Base-by-base conservation (phyloP, 148 eudicot genomes). In the Vaccinium corymbosum region DNA sequence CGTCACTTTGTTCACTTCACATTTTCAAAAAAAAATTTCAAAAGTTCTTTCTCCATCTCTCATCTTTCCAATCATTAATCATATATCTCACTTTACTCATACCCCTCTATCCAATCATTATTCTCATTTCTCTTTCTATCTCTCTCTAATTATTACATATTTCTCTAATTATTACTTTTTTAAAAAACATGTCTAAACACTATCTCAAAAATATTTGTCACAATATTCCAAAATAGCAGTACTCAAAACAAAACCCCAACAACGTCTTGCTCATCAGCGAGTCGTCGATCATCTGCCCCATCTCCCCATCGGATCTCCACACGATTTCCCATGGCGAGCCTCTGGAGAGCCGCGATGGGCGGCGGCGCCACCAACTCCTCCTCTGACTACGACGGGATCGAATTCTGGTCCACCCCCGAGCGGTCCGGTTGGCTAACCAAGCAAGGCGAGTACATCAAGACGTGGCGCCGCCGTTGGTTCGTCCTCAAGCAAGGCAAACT, bases 381-480 rank as follows among this genome's bases (percentile, higher is more conserved):
- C 82, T 84, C 82, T 20, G 87, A 86, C 73, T 82, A 91, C 91
- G 92, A 83, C 85, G 92, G 90, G 55, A 85, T 91, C 6, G 91
- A 93, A 56, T 94, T 87, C 92, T 95, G 96, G 98, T 32, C 86
- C 27, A 78, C 76, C n/a, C 94, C 98, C 4, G 98, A 95, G 76
- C 91, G 98, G 15, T 38, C 86, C 86, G 98, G 98, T 1, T 95
- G 96, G 96, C 88, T 95, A 19, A 95, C 92, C 0, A 95, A 95
- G 80, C 98, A 95, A 86, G 98, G 98, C 81, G 96, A 95, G 87
- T 93, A 93, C 94, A 95, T 95, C 79, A 95, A 95, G 85, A 95
- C 98, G 20, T 95, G 98, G 98, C 92, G 98, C 0, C 92, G 96
- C 46, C 93, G 96, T 0, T 94, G 98, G 98, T 95, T 95, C 88